These are phyloP conservation scores for Pulveroboletus sp. DNA, from an alignment of 768 basidiomycete genomes.

Conservation along the genomic window DNA sequence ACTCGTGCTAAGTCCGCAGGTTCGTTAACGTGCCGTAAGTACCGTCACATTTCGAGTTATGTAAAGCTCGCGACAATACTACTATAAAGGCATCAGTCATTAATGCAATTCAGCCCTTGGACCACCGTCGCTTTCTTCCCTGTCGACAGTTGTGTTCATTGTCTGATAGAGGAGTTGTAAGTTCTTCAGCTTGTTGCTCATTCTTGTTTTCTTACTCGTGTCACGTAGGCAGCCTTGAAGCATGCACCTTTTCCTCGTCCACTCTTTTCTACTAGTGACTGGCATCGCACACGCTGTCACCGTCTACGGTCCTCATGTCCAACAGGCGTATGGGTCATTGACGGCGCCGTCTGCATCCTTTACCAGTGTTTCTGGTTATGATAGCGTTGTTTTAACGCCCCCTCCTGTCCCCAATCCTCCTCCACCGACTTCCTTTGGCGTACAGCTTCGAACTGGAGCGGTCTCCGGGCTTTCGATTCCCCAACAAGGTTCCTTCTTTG, in stretches of 20 bases:
- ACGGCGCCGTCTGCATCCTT: slow-evolving; percentile 40
- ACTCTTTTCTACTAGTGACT: slow-evolving; percentile 19
- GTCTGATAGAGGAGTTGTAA: slow-evolving; percentile 15
- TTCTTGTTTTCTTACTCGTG: no score
- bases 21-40: no score
- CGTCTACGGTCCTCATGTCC: slow-evolving; percentile 25
- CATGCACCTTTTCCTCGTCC: slow-evolving; percentile 24
- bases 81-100: no score
- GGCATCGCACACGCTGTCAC: slow-evolving; percentile 17
- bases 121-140: no score
- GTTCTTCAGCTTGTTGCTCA: background rate
- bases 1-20: no score
- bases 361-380: slow-evolving; percentile 50
- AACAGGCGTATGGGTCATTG: slow-evolving; percentile 24
- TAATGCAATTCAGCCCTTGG: no score
- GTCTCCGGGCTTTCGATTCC: slow-evolving; percentile 38
- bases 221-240: background rate
- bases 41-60: no score
- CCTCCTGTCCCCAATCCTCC: slow-evolving; percentile 49
- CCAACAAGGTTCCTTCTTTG: slow-evolving; percentile 59
- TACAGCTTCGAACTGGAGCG: slow-evolving; percentile 37
- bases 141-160: no score
- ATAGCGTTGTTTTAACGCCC: slow-evolving; percentile 47
- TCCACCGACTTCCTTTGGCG: slow-evolving; percentile 41
- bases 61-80: no score